phyloP scores from a whole-genome alignment of 176 grass and related monocot genomes.

The Puya raimondii region DNA sequence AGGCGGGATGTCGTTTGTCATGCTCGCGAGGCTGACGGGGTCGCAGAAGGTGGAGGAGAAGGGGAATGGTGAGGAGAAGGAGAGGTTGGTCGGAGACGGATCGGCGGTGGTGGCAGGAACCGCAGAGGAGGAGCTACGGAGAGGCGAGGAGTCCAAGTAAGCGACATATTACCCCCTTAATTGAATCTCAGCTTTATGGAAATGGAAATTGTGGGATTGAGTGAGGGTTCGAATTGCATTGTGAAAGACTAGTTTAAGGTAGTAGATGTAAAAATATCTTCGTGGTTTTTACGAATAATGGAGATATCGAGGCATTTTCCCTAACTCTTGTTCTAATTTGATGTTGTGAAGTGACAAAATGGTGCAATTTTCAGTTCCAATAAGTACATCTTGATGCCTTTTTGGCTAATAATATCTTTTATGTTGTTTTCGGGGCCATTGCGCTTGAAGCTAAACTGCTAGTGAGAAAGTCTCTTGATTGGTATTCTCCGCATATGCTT shows the following conservation, averaged over 20 bases:
- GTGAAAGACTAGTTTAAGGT: neutral
- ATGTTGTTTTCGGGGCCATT: neutral
- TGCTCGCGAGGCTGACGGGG: conserved; percentile 70
- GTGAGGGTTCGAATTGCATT: neutral
- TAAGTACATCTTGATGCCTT: neutral
- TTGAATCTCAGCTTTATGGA: neutral
- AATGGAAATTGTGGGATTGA: neutral
- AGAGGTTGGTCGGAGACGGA: conserved; percentile 42
- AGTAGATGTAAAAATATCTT: neutral
- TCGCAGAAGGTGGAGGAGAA: conserved; percentile 41
- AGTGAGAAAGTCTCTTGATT: neutral
- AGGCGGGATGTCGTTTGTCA: conserved; percentile 68
- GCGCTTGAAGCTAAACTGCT: neutral
- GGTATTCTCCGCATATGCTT: neutral
- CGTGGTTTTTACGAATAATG: neutral
- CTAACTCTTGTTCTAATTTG: neutral
- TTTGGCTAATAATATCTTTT: neutral
- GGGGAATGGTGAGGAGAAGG: conserved; percentile 29
- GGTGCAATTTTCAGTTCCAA: neutral
- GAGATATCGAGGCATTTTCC: neutral
- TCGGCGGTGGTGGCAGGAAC: conserved; percentile 23
- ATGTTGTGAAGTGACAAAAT: neutral
- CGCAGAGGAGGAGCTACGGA: conserved; percentile 14
- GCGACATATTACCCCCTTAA: neutral
- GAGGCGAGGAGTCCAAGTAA: conserved; percentile 31